Evolutionary conservation across 805 yeast species (phyloP), one percentile per base, ranked within the genome.

Genomic region (Nakazawaea anatomiae): DNA sequence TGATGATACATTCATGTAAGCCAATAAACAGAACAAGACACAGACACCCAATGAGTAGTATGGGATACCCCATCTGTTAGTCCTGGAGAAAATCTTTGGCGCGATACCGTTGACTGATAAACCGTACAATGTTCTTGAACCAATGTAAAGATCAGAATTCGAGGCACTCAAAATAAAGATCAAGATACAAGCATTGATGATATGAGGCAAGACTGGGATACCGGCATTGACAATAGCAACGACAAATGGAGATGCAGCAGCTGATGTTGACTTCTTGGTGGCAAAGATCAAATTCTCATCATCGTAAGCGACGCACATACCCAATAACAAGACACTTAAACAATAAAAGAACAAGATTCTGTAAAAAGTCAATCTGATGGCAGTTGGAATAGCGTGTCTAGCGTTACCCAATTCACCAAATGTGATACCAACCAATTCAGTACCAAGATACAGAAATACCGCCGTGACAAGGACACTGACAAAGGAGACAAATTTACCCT

Each of bases 201-300:
- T 75, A 57, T 84, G 86, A 39, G 90, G 90, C 55, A 89, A 70
- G 0, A 80, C 91, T 7, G 64, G 59, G 55, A 88, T 87, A 18
- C 74, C 66, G 14, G 89, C 87, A 57, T 76, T 77, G 55, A 77
- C 77, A 60, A 88, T 83, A 45, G 96, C 96, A 60, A 87, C 83
- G 48, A 87, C 91, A 60, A 87, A 88, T 39, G 96, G 96, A 12
- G 94, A 85, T 25, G 92, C 90, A 40, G 85, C 76, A 2, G 91
- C 89, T 41, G 74, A 70, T 1, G 79, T 68, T n/a, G 68, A 49
- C 8, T 69, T 64, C 47, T 80, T 75, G 14, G 80, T 74, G 12
- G 82, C 82, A 50, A 65, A 61, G 46, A 74, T 54, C 44, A 73
- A 68, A 39, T 61, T 59, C 12, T 72, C 70, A 59, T 79, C 80